A percentile compares a stretch with the other conserved stretches of the same genome.
Conservation (phyloP, 2,329 filamentous ascomycete genomes). For the Diaporthe longicolla region DNA sequence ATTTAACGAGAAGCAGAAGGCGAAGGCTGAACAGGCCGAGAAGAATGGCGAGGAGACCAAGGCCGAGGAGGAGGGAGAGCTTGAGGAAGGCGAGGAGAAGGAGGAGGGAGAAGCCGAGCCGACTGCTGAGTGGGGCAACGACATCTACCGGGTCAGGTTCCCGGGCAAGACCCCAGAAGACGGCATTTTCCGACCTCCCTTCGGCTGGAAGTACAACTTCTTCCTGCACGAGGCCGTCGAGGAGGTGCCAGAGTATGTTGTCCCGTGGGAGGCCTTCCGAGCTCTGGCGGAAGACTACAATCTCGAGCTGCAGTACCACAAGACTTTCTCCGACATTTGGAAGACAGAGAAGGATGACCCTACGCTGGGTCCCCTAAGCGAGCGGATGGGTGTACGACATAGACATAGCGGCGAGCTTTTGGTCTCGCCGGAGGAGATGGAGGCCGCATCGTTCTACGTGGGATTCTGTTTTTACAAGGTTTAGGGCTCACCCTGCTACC, state of each 20-base stretch:
- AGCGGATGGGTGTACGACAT: slow-evolving; percentile 94
- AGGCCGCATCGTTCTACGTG: slow-evolving; percentile 91
- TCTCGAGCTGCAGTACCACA: slow-evolving; percentile 93
- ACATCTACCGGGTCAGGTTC: slow-evolving; percentile 92
- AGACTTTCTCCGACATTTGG: slow-evolving; percentile 92
- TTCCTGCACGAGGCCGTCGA: slow-evolving; percentile 97
- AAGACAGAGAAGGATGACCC: slow-evolving; percentile 89
- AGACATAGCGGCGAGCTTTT: slow-evolving; percentile 75
- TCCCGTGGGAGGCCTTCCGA: slow-evolving; percentile 98
- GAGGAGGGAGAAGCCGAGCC: slow-evolving; percentile 75
- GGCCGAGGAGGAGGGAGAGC: slow-evolving; percentile 58
- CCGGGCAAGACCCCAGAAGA: slow-evolving; percentile 85
- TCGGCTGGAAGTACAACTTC: slow-evolving; percentile 98
- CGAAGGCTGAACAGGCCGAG: slow-evolving; percentile 53
- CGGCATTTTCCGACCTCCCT: slow-evolving; percentile 93
- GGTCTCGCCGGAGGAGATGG: slow-evolving; percentile 89
- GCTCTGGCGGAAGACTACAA: slow-evolving; percentile 97
- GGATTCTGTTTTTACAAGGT: slow-evolving; percentile 99
- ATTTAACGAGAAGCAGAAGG: slow-evolving; percentile 74
- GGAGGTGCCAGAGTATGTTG: slow-evolving; percentile 96
- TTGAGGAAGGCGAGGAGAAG: slow-evolving; percentile 60
- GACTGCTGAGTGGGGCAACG: slow-evolving; percentile 90
- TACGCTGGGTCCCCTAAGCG: slow-evolving; percentile 85
- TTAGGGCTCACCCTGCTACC: slow-evolving; percentile 54
- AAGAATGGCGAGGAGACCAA: slow-evolving; percentile 56